Conservation (phyloP, 352 stramenopile species). For the Globisporangium spiculum region DNA sequence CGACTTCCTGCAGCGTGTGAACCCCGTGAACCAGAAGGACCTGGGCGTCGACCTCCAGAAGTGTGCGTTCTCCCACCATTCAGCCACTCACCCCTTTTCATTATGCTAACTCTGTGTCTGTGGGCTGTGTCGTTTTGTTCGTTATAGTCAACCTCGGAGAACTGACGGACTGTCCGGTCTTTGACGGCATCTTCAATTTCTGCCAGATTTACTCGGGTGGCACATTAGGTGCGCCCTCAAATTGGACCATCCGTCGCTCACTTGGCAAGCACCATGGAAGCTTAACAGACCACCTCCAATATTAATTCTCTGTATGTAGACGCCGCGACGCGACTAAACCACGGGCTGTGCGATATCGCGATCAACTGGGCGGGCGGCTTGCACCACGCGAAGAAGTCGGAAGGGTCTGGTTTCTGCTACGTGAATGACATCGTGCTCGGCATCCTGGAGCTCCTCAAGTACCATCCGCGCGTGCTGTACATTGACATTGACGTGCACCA, state of each 20-base stretch:
- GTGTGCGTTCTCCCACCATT: slow-evolving; percentile 70
- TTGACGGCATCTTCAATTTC: neutral
- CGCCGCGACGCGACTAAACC: slow-evolving; percentile 96
- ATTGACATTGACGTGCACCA: slow-evolving; percentile 99
- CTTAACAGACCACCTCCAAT: neutral
- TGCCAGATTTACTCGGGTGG: slow-evolving; percentile 66
- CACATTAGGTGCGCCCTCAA: slow-evolving; percentile 71
- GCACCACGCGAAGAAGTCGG: slow-evolving; percentile 98
- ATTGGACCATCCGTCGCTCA: neutral
- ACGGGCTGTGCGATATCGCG: slow-evolving; percentile 95
- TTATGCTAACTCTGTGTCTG: neutral
- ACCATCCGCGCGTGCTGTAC: slow-evolving; percentile 97
- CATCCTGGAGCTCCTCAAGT: slow-evolving; percentile 98
- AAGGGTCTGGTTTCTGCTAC: slow-evolving; percentile 99
- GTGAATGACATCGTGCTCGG: slow-evolving; percentile 99
- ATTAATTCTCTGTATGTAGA: slow-evolving; percentile 46
- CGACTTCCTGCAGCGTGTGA: neutral
- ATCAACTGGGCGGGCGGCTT: slow-evolving; percentile 99
- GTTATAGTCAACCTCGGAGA: neutral
- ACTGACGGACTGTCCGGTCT: neutral
- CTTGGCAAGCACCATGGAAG: neutral
- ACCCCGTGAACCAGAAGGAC: slow-evolving; percentile 56
- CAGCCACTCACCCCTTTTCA: neutral
- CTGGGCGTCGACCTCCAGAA: slow-evolving; percentile 67
- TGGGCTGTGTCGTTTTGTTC: neutral